A percentile compares a stretch with the other conserved stretches of the same genome.
Conservation (phyloP, 2,329 filamentous ascomycete species). For the Graphiopsis chlorocephala region DNA sequence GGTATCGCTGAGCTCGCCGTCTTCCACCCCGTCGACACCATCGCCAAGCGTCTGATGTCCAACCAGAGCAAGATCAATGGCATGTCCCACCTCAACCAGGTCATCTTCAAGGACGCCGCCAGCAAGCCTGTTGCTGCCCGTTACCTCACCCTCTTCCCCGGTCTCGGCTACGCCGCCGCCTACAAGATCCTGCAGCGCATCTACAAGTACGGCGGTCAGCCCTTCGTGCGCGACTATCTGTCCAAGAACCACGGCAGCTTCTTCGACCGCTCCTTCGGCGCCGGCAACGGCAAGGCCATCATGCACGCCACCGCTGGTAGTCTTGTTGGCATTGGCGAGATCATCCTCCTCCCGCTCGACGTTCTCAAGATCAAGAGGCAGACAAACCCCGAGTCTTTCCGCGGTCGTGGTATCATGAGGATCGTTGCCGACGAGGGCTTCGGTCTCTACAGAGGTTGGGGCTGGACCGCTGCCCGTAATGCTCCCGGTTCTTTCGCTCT, state of each 20-base stretch:
- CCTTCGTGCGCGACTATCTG: slow-evolving; percentile 88
- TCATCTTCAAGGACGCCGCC: slow-evolving; percentile 92
- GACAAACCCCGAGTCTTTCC: slow-evolving; percentile 97
- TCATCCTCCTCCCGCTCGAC: slow-evolving; percentile 89
- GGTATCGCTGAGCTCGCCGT: slow-evolving; percentile 90
- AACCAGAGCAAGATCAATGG: slow-evolving; percentile 74
- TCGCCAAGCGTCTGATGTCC: slow-evolving; percentile 98
- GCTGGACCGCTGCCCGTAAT: slow-evolving; percentile 96
- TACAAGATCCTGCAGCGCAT: slow-evolving; percentile 98
- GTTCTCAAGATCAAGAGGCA: slow-evolving; percentile 99
- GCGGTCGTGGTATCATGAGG: slow-evolving; percentile 82
- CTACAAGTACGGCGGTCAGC: slow-evolving; percentile 98
- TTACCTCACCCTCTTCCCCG: slow-evolving; percentile 94
- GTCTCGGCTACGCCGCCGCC: slow-evolving; percentile 92
- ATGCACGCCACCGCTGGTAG: slow-evolving; percentile 96
- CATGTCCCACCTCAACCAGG: slow-evolving; percentile 70
- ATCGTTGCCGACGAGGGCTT: slow-evolving; percentile 95
- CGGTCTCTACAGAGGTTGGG: slow-evolving; percentile 91
- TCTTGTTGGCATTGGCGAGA: slow-evolving; percentile 95
- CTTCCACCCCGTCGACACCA: slow-evolving; percentile 96
- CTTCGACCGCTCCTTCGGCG: slow-evolving; percentile 88
- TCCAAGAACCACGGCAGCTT: slow-evolving; percentile 71
- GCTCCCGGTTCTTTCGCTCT: slow-evolving; percentile 97
- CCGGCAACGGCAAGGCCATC: slow-evolving; percentile 96
- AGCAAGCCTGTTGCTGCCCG: slow-evolving; percentile 67